Base-by-base conservation (phyloP, 768 basidiomycete genomes). In the Lentinula boryana region DNA sequence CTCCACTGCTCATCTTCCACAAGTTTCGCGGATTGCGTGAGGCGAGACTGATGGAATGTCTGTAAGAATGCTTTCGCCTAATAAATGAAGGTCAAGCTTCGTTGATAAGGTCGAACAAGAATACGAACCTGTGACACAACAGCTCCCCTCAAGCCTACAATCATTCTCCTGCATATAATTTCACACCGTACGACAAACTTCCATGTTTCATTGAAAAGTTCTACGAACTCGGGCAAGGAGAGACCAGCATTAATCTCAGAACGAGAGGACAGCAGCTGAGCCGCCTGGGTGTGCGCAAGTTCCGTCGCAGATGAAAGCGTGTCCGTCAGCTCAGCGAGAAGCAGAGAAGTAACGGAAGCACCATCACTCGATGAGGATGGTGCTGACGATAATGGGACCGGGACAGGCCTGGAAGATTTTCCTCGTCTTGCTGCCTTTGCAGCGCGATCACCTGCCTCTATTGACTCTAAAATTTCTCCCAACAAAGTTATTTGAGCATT, bases 1-100 rank as follows among this genome's bases (percentile, higher is more conserved):
- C 79, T 85, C 97, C 97, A 98, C 62, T 88, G 89, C 69, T 99
- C 97, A 65, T 98, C 94, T 71, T 98, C 95, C 7, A 99, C 96
- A 31, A 93, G 75, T 70, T 89, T 93, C 31, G 96, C 95, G 2
- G 89, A 90, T 59, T 81, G 81, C 2, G 87, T 83, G 48, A 98
- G 82, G 55, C 89, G 82, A 10, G 80, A 73, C 65, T 94, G 87
- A 69, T 99, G 97, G 75, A 95, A 98, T 0, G 78, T 73, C 67
- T 90, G 86, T 31, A 99, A 76, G 76, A 95, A 99, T 9, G 83
- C 74, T 74, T 95, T 95, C 5, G 95, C 91, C 88, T 95, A 66
- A 40, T 57, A 57, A 66, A 61, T 63, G 59, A 58, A 9, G 54
- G 40, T 27, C 44, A 18, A 27, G 27, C 27, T 32, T 4, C n/a